phyloP scores from a whole-genome alignment of 768 basidiomycete species.

The Russula foetens region DNA sequence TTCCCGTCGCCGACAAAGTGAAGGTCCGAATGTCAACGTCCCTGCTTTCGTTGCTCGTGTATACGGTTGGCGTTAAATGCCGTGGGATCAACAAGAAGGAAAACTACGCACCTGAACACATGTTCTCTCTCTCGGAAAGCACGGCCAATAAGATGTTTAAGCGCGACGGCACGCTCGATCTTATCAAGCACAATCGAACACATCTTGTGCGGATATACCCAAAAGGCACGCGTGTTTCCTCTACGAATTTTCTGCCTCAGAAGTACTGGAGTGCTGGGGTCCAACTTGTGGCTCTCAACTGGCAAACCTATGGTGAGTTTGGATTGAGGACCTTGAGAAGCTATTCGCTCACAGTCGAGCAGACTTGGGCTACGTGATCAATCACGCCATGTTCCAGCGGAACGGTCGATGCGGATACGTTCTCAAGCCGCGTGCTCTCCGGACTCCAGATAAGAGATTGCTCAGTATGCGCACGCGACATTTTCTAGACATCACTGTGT shows the following conservation, averaged over 20 bases:
- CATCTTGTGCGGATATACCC: conserved; percentile 87
- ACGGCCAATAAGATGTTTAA: conserved; percentile 71
- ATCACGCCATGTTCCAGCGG: conserved; percentile 90
- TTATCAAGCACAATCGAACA: conserved; percentile 79
- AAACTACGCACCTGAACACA: conserved; percentile 76
- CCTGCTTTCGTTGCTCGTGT: conserved; percentile 72
- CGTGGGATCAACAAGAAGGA: conserved; percentile 84
- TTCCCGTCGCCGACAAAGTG: conserved; percentile 18
- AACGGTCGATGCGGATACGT: conserved; percentile 88
- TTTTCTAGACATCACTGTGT: conserved; percentile 54
- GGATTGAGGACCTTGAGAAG: not conserved
- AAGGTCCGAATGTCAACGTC: conserved; percentile 68
- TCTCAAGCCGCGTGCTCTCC: conserved; percentile 75
- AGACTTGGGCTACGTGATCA: conserved; percentile 90
- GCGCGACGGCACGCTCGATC: conserved; percentile 46
- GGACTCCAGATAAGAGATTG: conserved; percentile 53
- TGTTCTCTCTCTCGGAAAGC: conserved; percentile 89
- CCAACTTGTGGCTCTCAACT: conserved; percentile 91
- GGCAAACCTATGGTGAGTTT: conserved; percentile 87
- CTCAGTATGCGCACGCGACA: conserved; percentile 47
- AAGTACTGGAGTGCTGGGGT: conserved; percentile 84
- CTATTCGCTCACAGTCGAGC: conserved; percentile 10
- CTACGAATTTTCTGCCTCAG: conserved; percentile 84
- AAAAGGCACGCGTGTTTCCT: conserved; percentile 69
- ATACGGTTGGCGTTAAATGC: conserved; percentile 94